Base-by-base conservation (phyloP, 768 basidiomycete genomes). In the Russula lepida region DNA sequence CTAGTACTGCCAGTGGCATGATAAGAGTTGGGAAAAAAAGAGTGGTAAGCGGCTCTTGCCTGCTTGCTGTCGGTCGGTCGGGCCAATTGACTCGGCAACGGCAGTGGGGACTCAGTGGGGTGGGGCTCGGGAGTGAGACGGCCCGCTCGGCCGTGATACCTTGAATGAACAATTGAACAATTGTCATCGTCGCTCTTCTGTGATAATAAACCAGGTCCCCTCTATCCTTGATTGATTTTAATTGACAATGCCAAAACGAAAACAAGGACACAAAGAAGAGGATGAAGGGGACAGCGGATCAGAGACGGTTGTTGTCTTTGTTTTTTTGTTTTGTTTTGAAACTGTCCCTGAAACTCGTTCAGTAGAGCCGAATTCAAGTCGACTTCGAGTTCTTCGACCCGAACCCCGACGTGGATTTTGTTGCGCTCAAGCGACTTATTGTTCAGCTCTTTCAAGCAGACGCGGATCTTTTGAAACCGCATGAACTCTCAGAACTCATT, bases 341-440 rank as follows among this genome's bases (percentile, higher is more conserved):
- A 27, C 27, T 39, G 30, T 44, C 30, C 47, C 53, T 48, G 12
- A 56, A 58, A 33, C 35, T 57, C 51, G 56, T 68, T 62, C 68
- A 73, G 74, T 75, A 84, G 81, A 81, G 77, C 69, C 79, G 87
- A 68, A 79, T 95, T 74, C 82, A 95, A 72, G 87, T 95, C 66
- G 86, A 88, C 69, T 98, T 98, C 69, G 93, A 97, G 66, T 98
- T 97, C 71, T 95, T 91, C 79, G 86, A 91, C 71, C 84, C 91
- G 6, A 86, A 89, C 66, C 83, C 89, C 3, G 79, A 71, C 27
- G 74, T 90, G 67, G 95, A 98, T 75, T 97, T 88, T 70, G 85
- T 89, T 64, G 92, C 94, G 2, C 77, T 95, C 69, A 89, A 90
- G 58, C 81, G 89, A 0, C 79, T 92, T 1, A 71, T 88, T 15